phyloP scores from a whole-genome alignment of 352 stramenopile genomes.

The Pythium graminicola region DNA sequence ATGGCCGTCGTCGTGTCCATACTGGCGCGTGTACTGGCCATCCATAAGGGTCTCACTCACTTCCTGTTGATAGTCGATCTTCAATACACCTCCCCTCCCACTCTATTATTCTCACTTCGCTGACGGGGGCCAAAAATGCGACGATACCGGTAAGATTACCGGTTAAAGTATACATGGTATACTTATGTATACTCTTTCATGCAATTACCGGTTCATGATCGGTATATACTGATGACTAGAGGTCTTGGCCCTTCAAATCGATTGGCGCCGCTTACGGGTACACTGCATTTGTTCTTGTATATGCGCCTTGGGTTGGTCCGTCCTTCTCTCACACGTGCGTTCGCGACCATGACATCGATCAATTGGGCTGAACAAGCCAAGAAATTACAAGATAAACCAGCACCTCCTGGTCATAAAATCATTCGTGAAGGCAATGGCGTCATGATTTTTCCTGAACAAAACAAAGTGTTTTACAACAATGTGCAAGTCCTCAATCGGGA shows the following conservation, averaged over 20 bases:
- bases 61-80: slow-evolving; percentile 2
- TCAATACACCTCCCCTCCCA: slow-evolving; percentile 2
- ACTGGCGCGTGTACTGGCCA: slow-evolving; percentile 26
- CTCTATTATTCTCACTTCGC: slow-evolving; percentile 12
- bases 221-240: neutral
- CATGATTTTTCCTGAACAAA: slow-evolving; percentile 87
- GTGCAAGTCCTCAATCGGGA: slow-evolving; percentile 98
- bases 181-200: neutral
- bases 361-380: slow-evolving; percentile 50
- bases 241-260: slow-evolving; percentile 18
- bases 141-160: slow-evolving; percentile 9
- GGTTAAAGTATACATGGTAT: too few relatives aligned
- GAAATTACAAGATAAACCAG: slow-evolving; percentile 52
- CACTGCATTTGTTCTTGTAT: neutral
- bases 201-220: neutral
- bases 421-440: slow-evolving; percentile 87
- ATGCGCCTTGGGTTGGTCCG: slow-evolving; percentile 19
- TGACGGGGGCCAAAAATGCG: neutral
- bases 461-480: slow-evolving; percentile 92
- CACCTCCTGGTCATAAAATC: slow-evolving; percentile 71
- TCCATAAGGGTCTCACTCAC: slow-evolving; percentile 25
- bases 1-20: slow-evolving; percentile 25
- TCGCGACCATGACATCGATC: slow-evolving; percentile 38
- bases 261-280: slow-evolving; percentile 25
- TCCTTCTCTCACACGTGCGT: neutral